These are phyloP conservation scores for Pyrenochaeta sp. DNA, from an alignment of 2,329 filamentous ascomycete species.

Conservation along the genomic window DNA sequence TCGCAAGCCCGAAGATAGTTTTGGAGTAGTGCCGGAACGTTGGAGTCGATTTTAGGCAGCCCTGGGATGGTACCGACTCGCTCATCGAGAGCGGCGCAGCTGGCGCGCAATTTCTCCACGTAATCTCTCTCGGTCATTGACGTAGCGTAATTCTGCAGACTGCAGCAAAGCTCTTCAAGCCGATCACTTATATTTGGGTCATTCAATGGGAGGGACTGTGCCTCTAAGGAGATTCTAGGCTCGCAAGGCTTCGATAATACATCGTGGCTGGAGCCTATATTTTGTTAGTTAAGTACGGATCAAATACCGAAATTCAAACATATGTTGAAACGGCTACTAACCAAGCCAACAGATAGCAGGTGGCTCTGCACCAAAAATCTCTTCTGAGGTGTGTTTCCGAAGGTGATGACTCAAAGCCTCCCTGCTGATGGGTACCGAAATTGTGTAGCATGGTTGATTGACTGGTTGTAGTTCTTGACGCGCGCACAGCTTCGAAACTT, in stretches of 20 bases:
- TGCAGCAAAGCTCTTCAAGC: conserved; percentile 20
- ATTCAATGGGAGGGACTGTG: not conserved
- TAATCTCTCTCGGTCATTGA: conserved; percentile 29
- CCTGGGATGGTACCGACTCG: not conserved
- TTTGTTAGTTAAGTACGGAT: too few relatives aligned
- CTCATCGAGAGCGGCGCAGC: conserved; percentile 23
- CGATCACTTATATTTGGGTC: conserved; percentile 1
- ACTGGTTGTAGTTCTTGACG: conserved; percentile 7
- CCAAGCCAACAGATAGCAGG: too few relatives aligned
- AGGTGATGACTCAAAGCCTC: not conserved
- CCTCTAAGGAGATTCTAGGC: conserved; percentile 3
- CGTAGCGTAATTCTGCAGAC: conserved; percentile 12
- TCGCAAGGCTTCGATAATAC: too few relatives aligned
- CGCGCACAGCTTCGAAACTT: conserved; percentile 15
- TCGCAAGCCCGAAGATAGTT: conserved; percentile 20
- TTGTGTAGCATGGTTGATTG: not conserved
- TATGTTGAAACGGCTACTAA: too few relatives aligned
- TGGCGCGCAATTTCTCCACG: conserved; percentile 21
- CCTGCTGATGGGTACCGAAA: not conserved
- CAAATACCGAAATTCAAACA: too few relatives aligned
- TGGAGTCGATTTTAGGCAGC: not conserved
- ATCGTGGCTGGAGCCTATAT: too few relatives aligned
- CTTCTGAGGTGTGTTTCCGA: conserved; percentile 6
- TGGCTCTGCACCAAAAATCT: conserved; percentile 9
- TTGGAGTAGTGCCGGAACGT: conserved; percentile 5